Conservation (phyloP, 805 yeast genomes). For the Metschnikowia borealis region DNA sequence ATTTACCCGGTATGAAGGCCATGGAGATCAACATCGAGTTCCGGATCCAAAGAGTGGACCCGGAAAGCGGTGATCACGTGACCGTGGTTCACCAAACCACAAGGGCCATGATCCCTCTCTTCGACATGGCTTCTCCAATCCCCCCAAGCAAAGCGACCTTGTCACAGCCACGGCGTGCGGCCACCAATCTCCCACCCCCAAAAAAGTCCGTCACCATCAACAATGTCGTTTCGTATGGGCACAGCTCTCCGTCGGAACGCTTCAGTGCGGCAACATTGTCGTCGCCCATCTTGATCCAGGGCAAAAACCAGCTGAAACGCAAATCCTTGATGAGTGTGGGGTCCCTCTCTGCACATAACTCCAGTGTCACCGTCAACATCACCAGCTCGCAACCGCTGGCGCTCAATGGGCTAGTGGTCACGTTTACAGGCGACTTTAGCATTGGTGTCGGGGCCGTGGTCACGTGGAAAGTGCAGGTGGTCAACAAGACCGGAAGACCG, state of each 20-base stretch:
- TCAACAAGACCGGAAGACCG: constrained; percentile 52
- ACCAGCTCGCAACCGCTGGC: constrained; percentile 26
- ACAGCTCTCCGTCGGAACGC: constrained; percentile 1
- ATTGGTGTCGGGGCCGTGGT: constrained; percentile 58
- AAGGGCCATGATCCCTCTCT: constrained; percentile 38
- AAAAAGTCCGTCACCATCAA: constrained; percentile 23
- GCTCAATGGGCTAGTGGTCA: constrained; percentile 33
- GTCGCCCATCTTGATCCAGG: constrained; percentile 8
- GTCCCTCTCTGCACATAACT: constrained; percentile 17
- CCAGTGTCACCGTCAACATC: constrained; percentile 36
- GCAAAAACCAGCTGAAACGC: constrained; percentile 1
- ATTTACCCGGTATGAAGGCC: constrained; percentile 25
- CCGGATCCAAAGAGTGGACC: constrained; percentile 20
- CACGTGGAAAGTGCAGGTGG: constrained; percentile 62
- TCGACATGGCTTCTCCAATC: constrained; percentile 35
- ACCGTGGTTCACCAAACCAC: constrained; percentile 26
- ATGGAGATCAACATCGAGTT: constrained; percentile 25
- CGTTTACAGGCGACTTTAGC: constrained; percentile 56
- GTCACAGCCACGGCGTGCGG: neutral
- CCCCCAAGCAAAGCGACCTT: constrained; percentile 21
- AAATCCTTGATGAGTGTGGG: constrained; percentile 2
- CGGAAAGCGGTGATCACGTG: constrained; percentile 5
- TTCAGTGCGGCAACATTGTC: neutral
- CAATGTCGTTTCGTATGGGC: constrained; percentile 13
- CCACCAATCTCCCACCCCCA: constrained; percentile 1